phyloP scores from a whole-genome alignment of 805 yeast genomes.

The Pichia manshurica region DNA sequence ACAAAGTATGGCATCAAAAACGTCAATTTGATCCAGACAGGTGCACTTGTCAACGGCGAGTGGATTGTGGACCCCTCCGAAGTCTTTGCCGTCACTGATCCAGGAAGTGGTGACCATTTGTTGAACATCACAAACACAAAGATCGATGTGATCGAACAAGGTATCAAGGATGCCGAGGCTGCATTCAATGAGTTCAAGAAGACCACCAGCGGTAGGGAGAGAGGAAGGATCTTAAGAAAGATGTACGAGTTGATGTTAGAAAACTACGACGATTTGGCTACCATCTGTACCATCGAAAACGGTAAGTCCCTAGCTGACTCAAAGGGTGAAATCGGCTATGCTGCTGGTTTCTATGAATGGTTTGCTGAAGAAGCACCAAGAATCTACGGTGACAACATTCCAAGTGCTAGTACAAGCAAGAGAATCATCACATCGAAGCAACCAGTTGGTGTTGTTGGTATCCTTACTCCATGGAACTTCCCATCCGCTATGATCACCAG shows the following conservation, averaged over 20 bases:
- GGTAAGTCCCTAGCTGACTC: conserved; percentile 69
- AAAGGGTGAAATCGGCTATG: conserved; percentile 59
- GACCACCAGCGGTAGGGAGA: conserved; percentile 51
- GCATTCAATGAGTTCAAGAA: conserved; percentile 64
- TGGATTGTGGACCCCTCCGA: conserved; percentile 49
- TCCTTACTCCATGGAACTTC: conserved; percentile 82
- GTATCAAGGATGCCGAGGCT: conserved; percentile 61
- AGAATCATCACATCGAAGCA: conserved; percentile 63
- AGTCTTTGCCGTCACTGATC: conserved; percentile 65
- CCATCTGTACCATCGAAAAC: conserved; percentile 68
- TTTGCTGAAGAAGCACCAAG: conserved; percentile 70
- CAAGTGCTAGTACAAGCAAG: conserved; percentile 46
- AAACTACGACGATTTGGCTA: conserved; percentile 56
- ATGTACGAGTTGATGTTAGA: conserved; percentile 66
- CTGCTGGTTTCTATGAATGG: conserved; percentile 77
- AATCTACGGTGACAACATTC: conserved; percentile 69
- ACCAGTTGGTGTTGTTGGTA: conserved; percentile 80
- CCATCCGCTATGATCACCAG: conserved; percentile 75
- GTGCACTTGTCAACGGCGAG: conserved; percentile 65
- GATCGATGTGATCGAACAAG: conserved; percentile 43
- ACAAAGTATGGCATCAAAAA: conserved; percentile 36
- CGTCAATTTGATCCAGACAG: conserved; percentile 48
- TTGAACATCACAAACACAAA: conserved; percentile 51
- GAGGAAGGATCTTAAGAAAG: conserved; percentile 47
- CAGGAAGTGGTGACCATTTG: conserved; percentile 54